A percentile compares a stretch with the other conserved stretches of the same genome.
Conservation (phyloP, 768 basidiomycete species). For the Albatrellus ellisii region DNA sequence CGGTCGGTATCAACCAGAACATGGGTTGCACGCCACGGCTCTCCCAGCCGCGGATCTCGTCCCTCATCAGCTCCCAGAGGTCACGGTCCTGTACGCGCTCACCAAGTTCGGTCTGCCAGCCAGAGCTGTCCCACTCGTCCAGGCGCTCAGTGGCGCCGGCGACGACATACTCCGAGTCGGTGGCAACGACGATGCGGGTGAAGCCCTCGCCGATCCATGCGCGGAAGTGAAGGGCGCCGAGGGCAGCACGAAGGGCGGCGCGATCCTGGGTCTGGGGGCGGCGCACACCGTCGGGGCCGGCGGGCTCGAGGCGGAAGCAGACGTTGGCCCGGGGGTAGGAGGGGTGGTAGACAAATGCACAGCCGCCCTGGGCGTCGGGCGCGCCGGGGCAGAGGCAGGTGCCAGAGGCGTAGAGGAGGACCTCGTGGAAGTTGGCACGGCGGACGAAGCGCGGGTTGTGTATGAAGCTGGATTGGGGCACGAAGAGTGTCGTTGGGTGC, state of each 20-base stretch:
- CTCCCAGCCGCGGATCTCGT: constrained; percentile 11
- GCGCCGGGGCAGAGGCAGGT: neutral
- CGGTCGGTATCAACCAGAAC: constrained; percentile 17
- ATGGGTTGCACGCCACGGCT: constrained; percentile 10
- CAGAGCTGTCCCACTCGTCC: constrained; percentile 15
- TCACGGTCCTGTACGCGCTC: constrained; percentile 15
- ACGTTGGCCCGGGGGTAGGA: neutral
- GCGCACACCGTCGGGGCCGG: neutral
- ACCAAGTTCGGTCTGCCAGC: constrained; percentile 15
- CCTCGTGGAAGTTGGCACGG: constrained; percentile 3
- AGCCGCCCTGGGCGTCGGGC: neutral
- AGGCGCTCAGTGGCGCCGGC: constrained; percentile 16
- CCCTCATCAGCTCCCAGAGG: constrained; percentile 17
- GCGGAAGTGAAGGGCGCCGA: constrained; percentile 15
- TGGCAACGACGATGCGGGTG: constrained; percentile 20
- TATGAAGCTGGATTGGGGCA: neutral
- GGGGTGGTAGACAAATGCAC: constrained; percentile 1
- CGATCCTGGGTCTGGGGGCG: constrained; percentile 20
- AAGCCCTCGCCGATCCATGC: constrained; percentile 19
- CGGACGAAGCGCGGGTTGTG: constrained; percentile 4
- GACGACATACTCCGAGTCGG: constrained; percentile 21
- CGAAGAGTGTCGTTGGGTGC: neutral
- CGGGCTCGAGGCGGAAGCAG: neutral
- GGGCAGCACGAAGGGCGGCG: constrained; percentile 24
- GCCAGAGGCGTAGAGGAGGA: constrained; percentile 3